phyloP scores from a whole-genome alignment of 2,329 filamentous ascomycete genomes.

The Rhynchosporium graminicola region DNA sequence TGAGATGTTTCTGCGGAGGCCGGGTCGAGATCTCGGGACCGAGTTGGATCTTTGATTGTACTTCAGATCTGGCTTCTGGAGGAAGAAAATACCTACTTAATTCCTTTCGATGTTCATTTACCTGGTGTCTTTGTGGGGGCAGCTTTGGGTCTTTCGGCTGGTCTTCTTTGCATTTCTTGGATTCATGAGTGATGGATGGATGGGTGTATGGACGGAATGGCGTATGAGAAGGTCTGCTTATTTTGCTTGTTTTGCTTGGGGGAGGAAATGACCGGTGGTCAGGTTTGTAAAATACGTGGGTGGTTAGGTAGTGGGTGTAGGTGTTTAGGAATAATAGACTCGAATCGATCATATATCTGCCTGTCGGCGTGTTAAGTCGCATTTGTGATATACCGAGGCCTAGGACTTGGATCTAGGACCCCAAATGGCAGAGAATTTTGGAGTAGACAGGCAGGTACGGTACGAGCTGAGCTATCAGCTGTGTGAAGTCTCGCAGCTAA shows the following conservation, averaged over 20 bases:
- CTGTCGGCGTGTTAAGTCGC: neutral
- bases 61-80: neutral
- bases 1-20: neutral
- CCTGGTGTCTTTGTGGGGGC: constrained; percentile 13
- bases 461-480: too few species aligned
- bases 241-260: constrained; percentile 2
- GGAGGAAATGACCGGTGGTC: neutral
- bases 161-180: constrained; percentile 16
- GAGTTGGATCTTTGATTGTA: constrained; percentile 3
- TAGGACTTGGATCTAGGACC: too few species aligned
- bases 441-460: too few species aligned
- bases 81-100: neutral
- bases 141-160: constrained; percentile 6
- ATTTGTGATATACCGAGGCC: neutral
- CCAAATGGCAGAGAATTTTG: too few species aligned
- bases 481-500: too few species aligned
- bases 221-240: constrained; percentile 3
- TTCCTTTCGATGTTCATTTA: constrained; percentile 12
- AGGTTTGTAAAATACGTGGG: constrained; percentile 7
- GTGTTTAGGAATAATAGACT: neutral
- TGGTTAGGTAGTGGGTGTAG: neutral
- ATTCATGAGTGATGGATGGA: constrained; percentile 5
- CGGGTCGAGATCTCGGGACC: neutral
- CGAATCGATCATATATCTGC: neutral
- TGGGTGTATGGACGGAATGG: neutral